These are phyloP conservation scores for Berberis thunbergii DNA, from an alignment of 164 flowering plant species.

Conservation along the genomic window DNA sequence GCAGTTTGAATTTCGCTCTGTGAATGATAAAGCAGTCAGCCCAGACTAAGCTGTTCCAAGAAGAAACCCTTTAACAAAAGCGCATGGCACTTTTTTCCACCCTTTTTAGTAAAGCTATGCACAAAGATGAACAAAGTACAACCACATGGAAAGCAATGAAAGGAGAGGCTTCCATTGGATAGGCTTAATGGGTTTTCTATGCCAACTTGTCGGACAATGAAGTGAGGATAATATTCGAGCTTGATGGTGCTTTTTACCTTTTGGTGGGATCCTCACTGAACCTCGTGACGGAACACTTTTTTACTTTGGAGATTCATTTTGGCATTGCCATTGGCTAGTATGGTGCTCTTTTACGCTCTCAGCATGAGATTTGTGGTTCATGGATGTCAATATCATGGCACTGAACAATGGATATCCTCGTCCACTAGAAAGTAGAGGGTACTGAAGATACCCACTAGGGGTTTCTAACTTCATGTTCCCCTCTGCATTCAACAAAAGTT, in stretches of 20 bases:
- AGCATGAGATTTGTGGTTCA: constrained; percentile 2
- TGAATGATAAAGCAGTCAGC: too few species aligned
- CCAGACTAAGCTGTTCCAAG: too few species aligned
- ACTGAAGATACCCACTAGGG: background rate
- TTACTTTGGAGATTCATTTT: constrained; percentile 5
- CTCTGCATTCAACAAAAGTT: background rate
- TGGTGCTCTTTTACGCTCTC: background rate
- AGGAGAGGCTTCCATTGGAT: background rate
- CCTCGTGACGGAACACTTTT: background rate
- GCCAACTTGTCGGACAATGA: background rate
- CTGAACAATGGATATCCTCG: background rate
- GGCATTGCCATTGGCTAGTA: constrained; percentile 1
- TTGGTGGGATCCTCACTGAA: background rate
- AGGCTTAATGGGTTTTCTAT: background rate
- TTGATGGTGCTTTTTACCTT: background rate
- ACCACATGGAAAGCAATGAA: constrained; percentile 4
- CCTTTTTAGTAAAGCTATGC: background rate
- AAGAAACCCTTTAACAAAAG: too few species aligned
- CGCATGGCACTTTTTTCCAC: too few species aligned
- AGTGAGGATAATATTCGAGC: background rate
- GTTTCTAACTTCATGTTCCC: background rate
- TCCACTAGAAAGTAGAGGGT: background rate
- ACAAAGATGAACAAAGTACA: constrained; percentile 1
- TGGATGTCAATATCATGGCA: constrained; percentile 5
- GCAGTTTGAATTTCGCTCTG: background rate